phyloP scores from a whole-genome alignment of 2,329 filamentous ascomycete genomes.

The Onygena corvina region DNA sequence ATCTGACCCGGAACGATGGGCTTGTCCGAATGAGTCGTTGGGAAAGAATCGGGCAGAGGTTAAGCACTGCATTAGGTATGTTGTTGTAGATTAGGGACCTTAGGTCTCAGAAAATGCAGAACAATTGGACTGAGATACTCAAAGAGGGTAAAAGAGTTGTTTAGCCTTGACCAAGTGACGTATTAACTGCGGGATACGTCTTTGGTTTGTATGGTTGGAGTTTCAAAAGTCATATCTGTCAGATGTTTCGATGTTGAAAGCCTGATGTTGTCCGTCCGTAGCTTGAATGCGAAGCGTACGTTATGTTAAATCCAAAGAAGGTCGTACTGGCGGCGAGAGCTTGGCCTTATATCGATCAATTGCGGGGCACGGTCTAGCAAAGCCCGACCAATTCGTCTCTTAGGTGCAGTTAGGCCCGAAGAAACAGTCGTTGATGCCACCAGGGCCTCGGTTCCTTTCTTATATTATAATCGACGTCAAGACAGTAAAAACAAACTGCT shows the following conservation, averaged over 20 bases:
- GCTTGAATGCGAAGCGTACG: neutral
- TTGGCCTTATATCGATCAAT: neutral
- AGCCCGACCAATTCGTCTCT: neutral
- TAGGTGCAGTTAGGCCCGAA: neutral
- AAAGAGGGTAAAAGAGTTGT: neutral
- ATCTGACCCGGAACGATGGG: conserved; percentile 21
- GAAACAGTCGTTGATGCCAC: too few relatives aligned
- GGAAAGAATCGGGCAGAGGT: conserved; percentile 14
- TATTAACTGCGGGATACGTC: conserved; percentile 1
- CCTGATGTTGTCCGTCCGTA: neutral
- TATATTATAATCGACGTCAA: neutral
- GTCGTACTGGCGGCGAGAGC: neutral
- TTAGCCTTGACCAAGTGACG: neutral
- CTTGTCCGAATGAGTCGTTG: conserved; percentile 13
- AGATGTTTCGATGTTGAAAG: neutral
- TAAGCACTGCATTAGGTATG: conserved; percentile 17
- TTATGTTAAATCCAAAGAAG: neutral
- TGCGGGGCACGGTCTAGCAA: neutral
- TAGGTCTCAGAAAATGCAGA: conserved; percentile 2
- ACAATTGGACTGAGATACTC: neutral
- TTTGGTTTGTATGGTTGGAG: neutral
- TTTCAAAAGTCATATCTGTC: neutral
- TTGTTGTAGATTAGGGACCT: neutral
- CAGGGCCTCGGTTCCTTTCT: neutral
- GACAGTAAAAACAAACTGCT: neutral